Conservation (phyloP, 768 basidiomycete species). For the Russula lepida region DNA sequence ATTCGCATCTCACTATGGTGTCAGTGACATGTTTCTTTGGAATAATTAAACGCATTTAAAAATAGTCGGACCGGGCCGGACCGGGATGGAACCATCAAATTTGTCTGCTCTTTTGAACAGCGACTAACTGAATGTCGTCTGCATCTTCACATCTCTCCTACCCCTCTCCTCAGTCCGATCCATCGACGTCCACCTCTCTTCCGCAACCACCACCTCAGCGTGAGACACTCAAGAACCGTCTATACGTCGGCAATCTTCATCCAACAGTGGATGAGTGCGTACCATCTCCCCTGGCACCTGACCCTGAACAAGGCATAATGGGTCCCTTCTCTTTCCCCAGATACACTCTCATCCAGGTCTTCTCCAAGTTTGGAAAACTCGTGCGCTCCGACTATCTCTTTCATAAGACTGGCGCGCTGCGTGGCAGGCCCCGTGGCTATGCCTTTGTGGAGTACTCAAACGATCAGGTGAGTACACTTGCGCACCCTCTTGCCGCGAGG, state of each 20-base stretch:
- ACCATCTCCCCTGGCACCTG: background rate
- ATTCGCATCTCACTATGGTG: slow-evolving; percentile 14
- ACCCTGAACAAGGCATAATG: background rate
- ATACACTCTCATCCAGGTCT: slow-evolving; percentile 81
- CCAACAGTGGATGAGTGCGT: slow-evolving; percentile 79
- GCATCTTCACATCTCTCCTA: slow-evolving; percentile 24
- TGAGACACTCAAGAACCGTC: slow-evolving; percentile 51
- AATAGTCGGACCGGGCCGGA: background rate
- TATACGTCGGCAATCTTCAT: slow-evolving; percentile 88
- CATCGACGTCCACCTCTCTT: slow-evolving; percentile 15
- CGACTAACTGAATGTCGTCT: background rate
- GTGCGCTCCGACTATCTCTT: slow-evolving; percentile 92
- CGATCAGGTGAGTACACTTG: slow-evolving; percentile 52
- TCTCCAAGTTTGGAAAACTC: slow-evolving; percentile 87
- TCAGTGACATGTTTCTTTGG: slow-evolving; percentile 3
- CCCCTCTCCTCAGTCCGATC: slow-evolving; percentile 19
- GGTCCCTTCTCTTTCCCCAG: slow-evolving; percentile 34
- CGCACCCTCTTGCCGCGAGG: slow-evolving; percentile 15
- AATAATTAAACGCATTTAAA: background rate
- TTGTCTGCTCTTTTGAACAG: background rate
- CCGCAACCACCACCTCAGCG: slow-evolving; percentile 21
- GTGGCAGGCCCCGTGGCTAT: slow-evolving; percentile 92
- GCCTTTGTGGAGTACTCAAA: slow-evolving; percentile 84
- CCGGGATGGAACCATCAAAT: background rate
- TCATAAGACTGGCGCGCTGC: slow-evolving; percentile 82